phyloP scores from a whole-genome alignment of 169 alveolate genomes.

The Perkinsus marinus region DNA sequence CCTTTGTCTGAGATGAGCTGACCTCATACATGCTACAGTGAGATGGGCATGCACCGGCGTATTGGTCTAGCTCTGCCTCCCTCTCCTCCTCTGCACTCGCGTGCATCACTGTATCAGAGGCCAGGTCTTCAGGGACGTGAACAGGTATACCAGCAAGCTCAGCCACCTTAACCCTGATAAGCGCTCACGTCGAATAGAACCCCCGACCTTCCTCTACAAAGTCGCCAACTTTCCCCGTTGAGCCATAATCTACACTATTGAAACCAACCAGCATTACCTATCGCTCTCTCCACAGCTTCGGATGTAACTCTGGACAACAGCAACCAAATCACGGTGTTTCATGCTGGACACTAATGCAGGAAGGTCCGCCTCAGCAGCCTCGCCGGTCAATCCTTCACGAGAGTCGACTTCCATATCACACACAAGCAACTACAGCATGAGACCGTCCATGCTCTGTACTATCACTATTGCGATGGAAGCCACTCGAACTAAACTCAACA shows the following conservation, averaged over 20 bases:
- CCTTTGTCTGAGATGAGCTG: background rate
- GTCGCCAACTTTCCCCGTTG: background rate
- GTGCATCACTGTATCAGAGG: background rate
- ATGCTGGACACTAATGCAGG: background rate
- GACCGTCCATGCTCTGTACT: too few species aligned
- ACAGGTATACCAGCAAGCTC: background rate
- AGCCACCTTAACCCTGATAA: background rate
- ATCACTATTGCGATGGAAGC: too few species aligned
- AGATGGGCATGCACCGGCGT: background rate
- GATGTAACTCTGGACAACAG: background rate
- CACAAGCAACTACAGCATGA: background rate
- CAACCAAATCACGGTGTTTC: background rate
- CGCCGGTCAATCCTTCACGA: background rate
- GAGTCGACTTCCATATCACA: background rate
- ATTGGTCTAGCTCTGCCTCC: background rate
- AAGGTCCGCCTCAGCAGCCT: background rate
- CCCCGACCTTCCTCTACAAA: background rate
- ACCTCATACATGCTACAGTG: background rate
- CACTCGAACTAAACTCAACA: too few species aligned
- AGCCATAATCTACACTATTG: too few species aligned
- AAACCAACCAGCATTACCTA: too few species aligned
- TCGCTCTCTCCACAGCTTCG: background rate
- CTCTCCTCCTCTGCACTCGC: background rate
- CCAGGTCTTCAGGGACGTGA: background rate
- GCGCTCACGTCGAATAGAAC: background rate